Percentiles rank a stretch among this genome's conserved stretches.
Evolutionary conservation across 2,329 filamentous ascomycete genomes (phyloP).

Genomic region (Ceratocystis diversiconidia): DNA sequence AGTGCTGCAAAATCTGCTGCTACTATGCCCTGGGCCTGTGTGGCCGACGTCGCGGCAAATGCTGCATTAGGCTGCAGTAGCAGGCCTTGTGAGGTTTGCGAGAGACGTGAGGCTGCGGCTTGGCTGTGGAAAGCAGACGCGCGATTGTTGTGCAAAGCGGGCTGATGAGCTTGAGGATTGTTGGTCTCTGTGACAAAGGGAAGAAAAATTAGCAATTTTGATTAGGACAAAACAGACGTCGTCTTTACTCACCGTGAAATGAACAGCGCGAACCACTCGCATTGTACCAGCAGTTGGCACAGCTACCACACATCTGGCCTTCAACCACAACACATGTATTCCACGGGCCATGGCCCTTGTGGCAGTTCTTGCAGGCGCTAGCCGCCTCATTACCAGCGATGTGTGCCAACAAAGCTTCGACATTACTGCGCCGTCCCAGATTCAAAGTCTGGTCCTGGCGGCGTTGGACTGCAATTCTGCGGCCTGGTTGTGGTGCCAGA

Average conservation of each 20-base stretch:
- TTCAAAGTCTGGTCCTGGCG: slow-evolving; percentile 41
- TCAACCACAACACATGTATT: slow-evolving; percentile 43
- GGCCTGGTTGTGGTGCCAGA: slow-evolving; percentile 35
- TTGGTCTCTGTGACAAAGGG: slow-evolving; percentile 29
- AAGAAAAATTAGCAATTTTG: neutral
- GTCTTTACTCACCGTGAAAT: slow-evolving; percentile 38
- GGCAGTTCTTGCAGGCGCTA: slow-evolving; percentile 44
- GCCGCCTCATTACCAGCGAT: slow-evolving; percentile 37
- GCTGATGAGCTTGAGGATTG: slow-evolving; percentile 28
- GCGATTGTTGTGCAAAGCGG: slow-evolving; percentile 16
- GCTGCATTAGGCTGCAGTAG: neutral
- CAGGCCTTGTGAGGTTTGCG: slow-evolving; percentile 16
- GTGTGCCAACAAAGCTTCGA: slow-evolving; percentile 44
- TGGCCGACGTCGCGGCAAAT: neutral
- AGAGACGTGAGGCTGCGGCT: slow-evolving; percentile 19
- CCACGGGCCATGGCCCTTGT: slow-evolving; percentile 47
- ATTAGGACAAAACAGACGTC: neutral
- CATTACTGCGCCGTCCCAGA: slow-evolving; percentile 43
- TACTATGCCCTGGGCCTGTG: neutral
- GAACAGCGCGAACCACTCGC: slow-evolving; percentile 45
- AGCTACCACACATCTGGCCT: slow-evolving; percentile 47
- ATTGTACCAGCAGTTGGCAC: slow-evolving; percentile 51
- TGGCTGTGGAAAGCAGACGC: slow-evolving; percentile 13
- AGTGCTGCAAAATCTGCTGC: neutral
- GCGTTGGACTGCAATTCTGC: slow-evolving; percentile 38